Conservation (phyloP, 192 early-diverging fungal genomes). For the Oehlia diaphana region DNA sequence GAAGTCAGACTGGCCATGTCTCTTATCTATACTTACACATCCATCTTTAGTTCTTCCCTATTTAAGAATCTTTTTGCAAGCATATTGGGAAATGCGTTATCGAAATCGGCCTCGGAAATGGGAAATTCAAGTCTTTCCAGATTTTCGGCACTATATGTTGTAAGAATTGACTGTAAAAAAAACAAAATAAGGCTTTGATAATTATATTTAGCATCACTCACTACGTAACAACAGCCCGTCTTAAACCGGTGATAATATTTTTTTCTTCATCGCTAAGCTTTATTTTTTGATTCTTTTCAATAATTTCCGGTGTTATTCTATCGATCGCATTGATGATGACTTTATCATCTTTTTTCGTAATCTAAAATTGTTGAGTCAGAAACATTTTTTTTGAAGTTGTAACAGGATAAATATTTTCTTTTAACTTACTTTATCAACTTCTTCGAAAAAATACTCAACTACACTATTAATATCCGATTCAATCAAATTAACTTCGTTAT, state of each 20-base stretch:
- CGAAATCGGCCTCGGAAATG: background rate
- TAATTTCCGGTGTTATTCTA: slow-evolving; percentile 25
- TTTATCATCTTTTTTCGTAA: slow-evolving; percentile 27
- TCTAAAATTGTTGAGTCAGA: slow-evolving; percentile 4
- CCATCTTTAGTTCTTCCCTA: background rate
- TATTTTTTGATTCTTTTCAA: slow-evolving; percentile 21
- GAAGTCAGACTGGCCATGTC: background rate
- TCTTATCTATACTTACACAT: background rate
- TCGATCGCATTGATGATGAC: slow-evolving; percentile 21
- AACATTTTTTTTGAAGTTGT: slow-evolving; percentile 28
- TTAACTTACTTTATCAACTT: slow-evolving; percentile 34
- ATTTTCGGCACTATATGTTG: background rate
- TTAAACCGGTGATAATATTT: slow-evolving; percentile 19
- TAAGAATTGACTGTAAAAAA: too few relatives aligned
- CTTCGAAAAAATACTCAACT: slow-evolving; percentile 27
- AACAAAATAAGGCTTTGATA: too few relatives aligned
- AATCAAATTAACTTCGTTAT: slow-evolving; percentile 13
- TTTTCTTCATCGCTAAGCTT: slow-evolving; percentile 29
- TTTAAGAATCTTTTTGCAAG: background rate
- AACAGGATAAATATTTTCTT: slow-evolving; percentile 26
- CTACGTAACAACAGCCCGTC: background rate
- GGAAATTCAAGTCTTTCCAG: background rate
- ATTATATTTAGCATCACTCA: too few relatives aligned
- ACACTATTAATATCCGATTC: background rate
- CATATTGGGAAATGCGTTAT: background rate